Base-by-base conservation (phyloP, 345 rosid species). In the Carallia pectinifolia region DNA sequence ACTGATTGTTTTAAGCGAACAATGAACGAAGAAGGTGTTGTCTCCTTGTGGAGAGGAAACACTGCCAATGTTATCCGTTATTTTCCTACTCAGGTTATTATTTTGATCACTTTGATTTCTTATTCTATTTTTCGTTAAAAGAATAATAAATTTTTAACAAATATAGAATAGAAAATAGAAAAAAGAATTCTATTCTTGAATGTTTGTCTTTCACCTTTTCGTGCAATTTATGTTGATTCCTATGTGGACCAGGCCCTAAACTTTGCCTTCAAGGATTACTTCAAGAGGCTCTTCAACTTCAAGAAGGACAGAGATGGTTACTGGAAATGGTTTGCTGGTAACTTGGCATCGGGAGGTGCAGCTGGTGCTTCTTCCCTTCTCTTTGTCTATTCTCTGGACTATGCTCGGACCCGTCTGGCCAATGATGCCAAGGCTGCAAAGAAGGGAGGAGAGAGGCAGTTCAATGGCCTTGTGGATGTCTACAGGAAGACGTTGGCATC, bases 201-300 rank as follows among this genome's bases (percentile, higher is more conserved):
- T 19, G 15, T 55, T 13, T 55, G 60, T 55, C 33, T 8, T 1
- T 17, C 18, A 8, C 40, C 13, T 47, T 59, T 52, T 31, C 13
- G 2, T 6, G 19, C 15, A 13, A 2, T 68, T n/a, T 39, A 55
- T 63, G 30, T 73, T 67, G 0, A 69, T 66, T 19, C 39, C 16
- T 64, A 12, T 38, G 18, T 50, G 17, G 19, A 37, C 58, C 74
- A 27, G 90, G 68, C 81, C 62, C 65, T 77, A 71, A 77, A 79
- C 76, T 79, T 79, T 74, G 82, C 82, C 29, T 79, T 79, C 76
- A 79, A 79, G 48, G 82, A 79, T 71, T 79, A 79, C 76, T 79
- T 79, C 76, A 79, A 79, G 79, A 71, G 82, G 61, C 76, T 79
- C 47, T 79, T 79, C 66, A 79, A 79, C 82, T 79, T 79, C 54